Base-by-base conservation (phyloP, 2,329 filamentous ascomycete genomes). In the Ceratocystis variospora region DNA sequence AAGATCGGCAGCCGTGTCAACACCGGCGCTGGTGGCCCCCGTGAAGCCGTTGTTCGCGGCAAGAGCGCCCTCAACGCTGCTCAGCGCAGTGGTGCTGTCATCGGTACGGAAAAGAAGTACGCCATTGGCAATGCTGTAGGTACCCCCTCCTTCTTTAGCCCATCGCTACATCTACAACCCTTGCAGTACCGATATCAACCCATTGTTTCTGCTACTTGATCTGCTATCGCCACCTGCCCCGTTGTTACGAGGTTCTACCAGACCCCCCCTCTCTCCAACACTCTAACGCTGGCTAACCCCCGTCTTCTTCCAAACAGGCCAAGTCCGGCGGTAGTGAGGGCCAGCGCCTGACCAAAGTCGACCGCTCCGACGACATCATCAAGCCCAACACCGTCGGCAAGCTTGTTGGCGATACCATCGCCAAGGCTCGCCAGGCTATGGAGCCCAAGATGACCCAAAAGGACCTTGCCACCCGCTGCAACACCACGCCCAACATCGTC, bases 371-470 rank as follows among this genome's bases (percentile, higher is more conserved):
- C 81, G 94, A 96, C 76, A 96, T 96, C 79, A 87, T 97, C 78
- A 96, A 96, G 81, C 92, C 91, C 74, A 96, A 96, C 80, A 95
- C 90, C 61, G 81, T 96, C 68, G 90, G 91, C 75, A 81, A 83
- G 73, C 81, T 83, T 66, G 90, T 97, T 70, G 90, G 89, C 73
- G 85, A 89, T 71, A 89, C 87, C 70, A 96, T 97, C 79, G 83
- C 85, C 73, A 83, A 87, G 73, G 84, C 88, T 66, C 89, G 94
- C 70, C 86, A 85, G 74, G 85, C 87, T 75, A 87, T 90, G 75
- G 88, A 88, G 77, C 91, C 92, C 77, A 94, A 96, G 80, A 93
- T 97, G 90, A 95, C 92, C 67, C 94, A 97, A 79, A 95, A 95
- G 77, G 83, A 87, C 71, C 80, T 87, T 50, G 93, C 92, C 69